phyloP scores from a whole-genome alignment of 169 alveolate species.

The Plasmodium fragile region DNA sequence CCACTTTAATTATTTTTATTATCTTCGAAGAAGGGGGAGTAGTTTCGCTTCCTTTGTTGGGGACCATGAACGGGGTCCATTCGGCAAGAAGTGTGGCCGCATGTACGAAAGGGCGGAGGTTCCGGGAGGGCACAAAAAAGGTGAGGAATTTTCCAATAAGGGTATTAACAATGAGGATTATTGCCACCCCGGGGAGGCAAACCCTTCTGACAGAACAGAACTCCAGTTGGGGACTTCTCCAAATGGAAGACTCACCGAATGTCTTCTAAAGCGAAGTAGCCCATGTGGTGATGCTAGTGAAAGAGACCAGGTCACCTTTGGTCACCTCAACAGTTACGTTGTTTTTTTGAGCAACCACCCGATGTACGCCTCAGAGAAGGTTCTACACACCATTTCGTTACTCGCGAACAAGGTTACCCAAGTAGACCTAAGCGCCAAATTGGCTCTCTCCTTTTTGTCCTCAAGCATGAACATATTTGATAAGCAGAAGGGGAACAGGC shows the following conservation, averaged over 20 bases:
- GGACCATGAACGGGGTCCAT: neutral
- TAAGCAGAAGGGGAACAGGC: neutral
- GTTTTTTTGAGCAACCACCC: slow-evolving; percentile 48
- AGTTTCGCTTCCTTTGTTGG: neutral
- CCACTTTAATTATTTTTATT: slow-evolving; percentile 20
- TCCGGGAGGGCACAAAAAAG: neutral
- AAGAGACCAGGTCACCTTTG: slow-evolving; percentile 1
- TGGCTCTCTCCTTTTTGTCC: slow-evolving; percentile 35
- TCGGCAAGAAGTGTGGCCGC: neutral
- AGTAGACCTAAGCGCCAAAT: neutral
- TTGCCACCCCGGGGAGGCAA: neutral
- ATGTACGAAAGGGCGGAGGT: neutral
- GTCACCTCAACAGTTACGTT: slow-evolving; percentile 33
- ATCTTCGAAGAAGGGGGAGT: neutral
- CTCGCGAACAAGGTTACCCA: slow-evolving; percentile 30
- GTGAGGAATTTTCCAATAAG: neutral
- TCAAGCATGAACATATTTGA: slow-evolving; percentile 23
- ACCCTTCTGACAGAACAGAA: neutral
- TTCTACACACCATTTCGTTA: slow-evolving; percentile 16
- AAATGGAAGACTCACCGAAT: neutral
- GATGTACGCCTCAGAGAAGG: slow-evolving; percentile 13
- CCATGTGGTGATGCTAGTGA: neutral
- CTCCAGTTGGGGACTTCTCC: neutral
- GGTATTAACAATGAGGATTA: neutral
- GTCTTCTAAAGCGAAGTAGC: neutral